Conservation (phyloP, 2,329 filamentous ascomycete genomes). For the Penicillium italicum region DNA sequence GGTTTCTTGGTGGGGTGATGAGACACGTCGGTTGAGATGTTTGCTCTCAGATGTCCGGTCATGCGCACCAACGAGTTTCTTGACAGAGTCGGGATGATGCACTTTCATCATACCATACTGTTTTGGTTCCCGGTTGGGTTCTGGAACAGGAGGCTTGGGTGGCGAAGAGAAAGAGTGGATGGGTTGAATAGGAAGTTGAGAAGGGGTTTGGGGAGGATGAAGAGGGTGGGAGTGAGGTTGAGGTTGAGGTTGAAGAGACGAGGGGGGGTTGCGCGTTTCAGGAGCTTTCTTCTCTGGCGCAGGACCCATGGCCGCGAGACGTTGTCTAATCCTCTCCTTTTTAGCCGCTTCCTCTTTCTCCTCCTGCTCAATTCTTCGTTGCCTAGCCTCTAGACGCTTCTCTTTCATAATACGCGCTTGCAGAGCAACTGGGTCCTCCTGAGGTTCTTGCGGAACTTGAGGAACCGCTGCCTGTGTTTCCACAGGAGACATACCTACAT, state of each 20-base stretch:
- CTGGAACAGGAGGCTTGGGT: slow-evolving; percentile 57
- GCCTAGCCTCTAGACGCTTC: slow-evolving; percentile 55
- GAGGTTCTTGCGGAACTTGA: slow-evolving; percentile 21
- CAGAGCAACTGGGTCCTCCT: slow-evolving; percentile 47
- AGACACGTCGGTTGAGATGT: slow-evolving; percentile 28
- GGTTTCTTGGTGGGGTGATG: slow-evolving; percentile 33
- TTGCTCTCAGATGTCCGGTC: slow-evolving; percentile 36
- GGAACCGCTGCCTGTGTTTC: slow-evolving; percentile 19
- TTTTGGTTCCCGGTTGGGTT: slow-evolving; percentile 55
- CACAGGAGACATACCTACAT: slow-evolving; percentile 28
- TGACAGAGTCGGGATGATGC: slow-evolving; percentile 54
- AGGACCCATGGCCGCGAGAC: slow-evolving; percentile 53
- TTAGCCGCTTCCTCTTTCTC: slow-evolving; percentile 56
- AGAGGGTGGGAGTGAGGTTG: slow-evolving; percentile 16
- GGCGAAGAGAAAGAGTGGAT: slow-evolving; percentile 45
- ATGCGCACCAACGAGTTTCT: slow-evolving; percentile 40
- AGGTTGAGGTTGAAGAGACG: slow-evolving; percentile 15
- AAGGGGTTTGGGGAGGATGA: neutral
- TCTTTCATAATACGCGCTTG: slow-evolving; percentile 61
- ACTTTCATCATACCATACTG: slow-evolving; percentile 63
- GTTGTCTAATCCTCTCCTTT: slow-evolving; percentile 56
- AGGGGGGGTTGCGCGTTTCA: slow-evolving; percentile 28
- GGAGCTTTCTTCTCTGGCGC: slow-evolving; percentile 35
- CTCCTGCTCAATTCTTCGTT: slow-evolving; percentile 53
- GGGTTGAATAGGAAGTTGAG: slow-evolving; percentile 4